Base-by-base conservation (phyloP, 495 filamentous ascomycete genomes). In the Jackrogersella multiformis region DNA sequence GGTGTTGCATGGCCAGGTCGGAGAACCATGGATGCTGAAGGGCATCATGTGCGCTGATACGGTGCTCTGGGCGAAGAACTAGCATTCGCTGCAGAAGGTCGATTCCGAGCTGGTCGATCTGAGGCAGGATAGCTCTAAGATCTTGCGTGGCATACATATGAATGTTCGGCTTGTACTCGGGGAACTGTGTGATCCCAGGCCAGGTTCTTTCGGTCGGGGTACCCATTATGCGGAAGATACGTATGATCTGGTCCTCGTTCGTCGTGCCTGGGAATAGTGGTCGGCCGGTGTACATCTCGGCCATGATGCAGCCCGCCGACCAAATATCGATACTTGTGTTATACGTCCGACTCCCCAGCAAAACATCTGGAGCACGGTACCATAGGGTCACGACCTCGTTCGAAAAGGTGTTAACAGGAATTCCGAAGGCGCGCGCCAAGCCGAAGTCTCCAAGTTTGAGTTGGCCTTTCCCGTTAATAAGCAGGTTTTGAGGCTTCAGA, bases 251-350 rank as follows among this genome's bases (percentile, higher is more conserved):
- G 77, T 97, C 94, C 76, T 97, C 94, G 75, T 97, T 97, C 18
- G 94, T 96, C 1, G 94, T 97, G 38, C 94, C 94, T 0, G 94
- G 94, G 80, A 97, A 97, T 10, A 97, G 84, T 0, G 94, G 94
- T 2, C 94, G 87, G 10, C 94, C 94, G 0, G 93, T 96, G 77
- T 92, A 97, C 90, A 97, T 95, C 80, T 97, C 94, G 10, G 94
- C 94, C 94, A 97, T 97, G 82, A 97, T 97, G 76, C 94, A 97
- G 36, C 94, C 94, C 12, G 94, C 94, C 16, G 90, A 94, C 94
- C 94, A 97, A 79, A 97, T 97, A 72, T 97, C 94, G 80, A 97
- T 97, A 79, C 91, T 94, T 21, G 94, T 97, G 77, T 96, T 97
- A 78, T 97, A 97, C 35, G 94, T 97, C 61, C 94, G 81, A 64